These are phyloP conservation scores for Termitomyces sp. DNA, from an alignment of 768 basidiomycete genomes.

Conservation along the genomic window DNA sequence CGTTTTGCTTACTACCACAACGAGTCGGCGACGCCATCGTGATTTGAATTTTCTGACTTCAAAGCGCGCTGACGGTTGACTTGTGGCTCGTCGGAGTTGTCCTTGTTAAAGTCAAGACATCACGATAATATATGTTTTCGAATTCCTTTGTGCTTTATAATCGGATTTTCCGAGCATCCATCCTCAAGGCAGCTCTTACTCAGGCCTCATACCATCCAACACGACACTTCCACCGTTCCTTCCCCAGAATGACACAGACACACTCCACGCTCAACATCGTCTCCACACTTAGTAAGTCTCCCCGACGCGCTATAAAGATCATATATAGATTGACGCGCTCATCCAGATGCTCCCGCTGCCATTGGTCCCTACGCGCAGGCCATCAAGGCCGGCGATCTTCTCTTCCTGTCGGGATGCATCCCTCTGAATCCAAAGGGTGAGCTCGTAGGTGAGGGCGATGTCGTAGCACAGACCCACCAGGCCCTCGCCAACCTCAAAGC, in stretches of 20 bases:
- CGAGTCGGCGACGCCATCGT: neutral
- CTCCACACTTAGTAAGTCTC: slow-evolving; percentile 35
- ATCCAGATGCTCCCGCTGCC: slow-evolving; percentile 68
- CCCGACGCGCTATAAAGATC: neutral
- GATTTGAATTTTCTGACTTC: neutral
- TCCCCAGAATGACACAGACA: slow-evolving; percentile 31
- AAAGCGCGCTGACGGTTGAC: slow-evolving; percentile 5
- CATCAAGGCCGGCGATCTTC: slow-evolving; percentile 75
- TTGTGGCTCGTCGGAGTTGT: neutral
- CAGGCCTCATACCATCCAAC: neutral
- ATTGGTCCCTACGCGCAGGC: slow-evolving; percentile 90
- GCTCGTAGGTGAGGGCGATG: slow-evolving; percentile 62
- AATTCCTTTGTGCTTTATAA: slow-evolving; percentile 15
- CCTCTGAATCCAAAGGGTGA: slow-evolving; percentile 77
- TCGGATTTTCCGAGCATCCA: slow-evolving; percentile 8
- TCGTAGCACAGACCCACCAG: slow-evolving; percentile 79
- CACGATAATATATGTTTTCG: slow-evolving; percentile 4
- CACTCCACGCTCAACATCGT: slow-evolving; percentile 37
- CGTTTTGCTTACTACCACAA: too few species aligned
- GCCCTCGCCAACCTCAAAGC: slow-evolving; percentile 83
- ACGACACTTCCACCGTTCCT: slow-evolving; percentile 11
- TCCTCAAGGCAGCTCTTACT: slow-evolving; percentile 3
- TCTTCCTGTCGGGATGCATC: slow-evolving; percentile 90
- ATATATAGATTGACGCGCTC: neutral
- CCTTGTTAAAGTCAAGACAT: neutral